Conservation (phyloP, 192 early-diverging fungal species). For the Linderina pennispora region DNA sequence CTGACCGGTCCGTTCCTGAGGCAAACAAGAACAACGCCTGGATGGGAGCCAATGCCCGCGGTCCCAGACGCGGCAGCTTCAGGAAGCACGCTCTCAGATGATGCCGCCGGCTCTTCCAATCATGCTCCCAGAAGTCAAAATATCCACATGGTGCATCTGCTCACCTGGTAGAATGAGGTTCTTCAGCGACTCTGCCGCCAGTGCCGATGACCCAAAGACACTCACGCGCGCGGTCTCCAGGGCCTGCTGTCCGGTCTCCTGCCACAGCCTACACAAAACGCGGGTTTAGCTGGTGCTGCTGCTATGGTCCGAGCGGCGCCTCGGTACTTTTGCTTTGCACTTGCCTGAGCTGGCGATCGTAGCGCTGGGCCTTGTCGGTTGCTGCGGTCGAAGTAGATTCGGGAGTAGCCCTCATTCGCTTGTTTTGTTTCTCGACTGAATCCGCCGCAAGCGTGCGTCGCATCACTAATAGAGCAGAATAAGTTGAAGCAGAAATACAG, state of each 20-base stretch:
- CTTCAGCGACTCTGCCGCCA: slow-evolving; percentile 88
- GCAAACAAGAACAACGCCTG: too few species aligned
- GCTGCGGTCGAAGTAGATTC: too few species aligned
- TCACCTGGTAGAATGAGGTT: slow-evolving; percentile 95
- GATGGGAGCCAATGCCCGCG: too few species aligned
- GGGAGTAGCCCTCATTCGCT: not conserved
- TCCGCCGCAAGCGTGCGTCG: not conserved
- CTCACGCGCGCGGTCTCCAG: slow-evolving; percentile 81
- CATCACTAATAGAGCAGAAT: not conserved
- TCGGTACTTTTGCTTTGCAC: too few species aligned
- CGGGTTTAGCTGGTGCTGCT: not conserved
- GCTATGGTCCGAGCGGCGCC: too few species aligned
- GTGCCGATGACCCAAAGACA: slow-evolving; percentile 75
- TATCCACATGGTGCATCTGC: too few species aligned
- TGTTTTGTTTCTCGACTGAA: not conserved
- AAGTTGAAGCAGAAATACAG: too few species aligned
- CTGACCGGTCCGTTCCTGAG: too few species aligned
- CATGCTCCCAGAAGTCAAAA: too few species aligned
- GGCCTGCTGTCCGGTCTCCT: slow-evolving; percentile 78
- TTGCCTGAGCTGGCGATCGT: slow-evolving; percentile 84
- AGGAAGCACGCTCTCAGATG: too few species aligned
- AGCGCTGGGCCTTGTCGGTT: slow-evolving; percentile 63
- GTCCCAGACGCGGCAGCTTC: too few species aligned
- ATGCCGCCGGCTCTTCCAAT: too few species aligned
- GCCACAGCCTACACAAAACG: slow-evolving; percentile 75